Evolutionary conservation across 176 grass and related monocot genomes (phyloP).

Genomic region (Phragmites australis): DNA sequence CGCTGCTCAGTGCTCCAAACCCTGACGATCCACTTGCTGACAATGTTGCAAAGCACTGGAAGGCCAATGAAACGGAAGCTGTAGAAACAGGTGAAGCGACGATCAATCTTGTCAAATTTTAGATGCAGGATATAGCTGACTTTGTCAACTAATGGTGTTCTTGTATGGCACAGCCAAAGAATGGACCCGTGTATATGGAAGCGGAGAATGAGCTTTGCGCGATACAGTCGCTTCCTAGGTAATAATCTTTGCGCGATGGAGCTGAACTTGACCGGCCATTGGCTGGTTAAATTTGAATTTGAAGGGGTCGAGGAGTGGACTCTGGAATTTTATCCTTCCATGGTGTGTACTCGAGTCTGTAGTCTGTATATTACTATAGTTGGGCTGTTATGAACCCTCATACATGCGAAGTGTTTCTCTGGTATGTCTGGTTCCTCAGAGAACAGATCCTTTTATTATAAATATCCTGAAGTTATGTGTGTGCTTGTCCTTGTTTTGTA

Average conservation of each 20-base stretch:
- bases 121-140: not conserved
- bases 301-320: not conserved
- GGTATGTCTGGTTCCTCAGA: not conserved
- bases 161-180: constrained; percentile 49
- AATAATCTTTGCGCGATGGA: not conserved
- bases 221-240: not conserved
- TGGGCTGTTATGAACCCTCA: not conserved
- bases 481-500: not conserved
- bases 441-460: not conserved
- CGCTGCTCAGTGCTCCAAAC: constrained; percentile 71
- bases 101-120: not conserved
- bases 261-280: not conserved
- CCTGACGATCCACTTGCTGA: constrained; percentile 71
- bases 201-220: constrained; percentile 38
- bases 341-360: constrained; percentile 12
- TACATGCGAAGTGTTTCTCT: constrained; percentile 13
- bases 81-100: constrained; percentile 60
- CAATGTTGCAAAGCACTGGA: constrained; percentile 83
- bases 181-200: constrained; percentile 65
- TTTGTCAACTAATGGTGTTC: not conserved
- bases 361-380: constrained; percentile 41
- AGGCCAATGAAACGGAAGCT: constrained; percentile 67
- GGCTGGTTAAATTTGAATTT: not conserved
- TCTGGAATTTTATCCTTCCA: not conserved
- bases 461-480: not conserved